Conservation (phyloP, 2,329 filamentous ascomycete genomes). For the Apiospora koreana region DNA sequence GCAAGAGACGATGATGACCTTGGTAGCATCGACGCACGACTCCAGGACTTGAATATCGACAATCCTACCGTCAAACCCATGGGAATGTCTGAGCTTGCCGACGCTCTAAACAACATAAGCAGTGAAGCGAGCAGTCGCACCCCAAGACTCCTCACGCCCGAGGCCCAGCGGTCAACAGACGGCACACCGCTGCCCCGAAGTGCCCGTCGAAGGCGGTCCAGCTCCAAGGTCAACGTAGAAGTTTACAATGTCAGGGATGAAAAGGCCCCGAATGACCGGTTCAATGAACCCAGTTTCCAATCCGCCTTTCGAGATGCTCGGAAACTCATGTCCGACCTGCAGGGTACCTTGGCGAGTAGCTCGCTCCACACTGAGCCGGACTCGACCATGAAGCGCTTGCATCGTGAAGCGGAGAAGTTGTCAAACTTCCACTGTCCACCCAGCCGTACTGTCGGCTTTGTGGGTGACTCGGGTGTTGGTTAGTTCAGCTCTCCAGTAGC, state of each 20-base stretch:
- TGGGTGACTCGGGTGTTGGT: constrained; percentile 8
- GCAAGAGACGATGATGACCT: background rate
- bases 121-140: background rate
- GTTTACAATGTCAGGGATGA: constrained; percentile 29
- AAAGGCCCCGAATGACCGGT: constrained; percentile 35
- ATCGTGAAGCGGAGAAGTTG: background rate
- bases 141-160: background rate
- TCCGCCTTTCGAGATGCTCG: constrained; percentile 34
- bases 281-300: constrained; percentile 39
- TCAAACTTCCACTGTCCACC: background rate
- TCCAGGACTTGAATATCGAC: background rate
- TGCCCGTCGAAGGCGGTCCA: constrained; percentile 11
- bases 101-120: background rate
- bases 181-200: background rate
- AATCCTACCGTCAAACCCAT: background rate
- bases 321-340: constrained; percentile 31
- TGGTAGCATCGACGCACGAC: background rate
- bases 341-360: constrained; percentile 34
- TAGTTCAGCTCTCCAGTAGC: background rate
- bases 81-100: background rate
- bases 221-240: constrained; percentile 8
- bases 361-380: constrained; percentile 36
- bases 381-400: constrained; percentile 35
- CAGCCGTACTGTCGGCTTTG: background rate
- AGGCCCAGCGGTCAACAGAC: background rate